phyloP scores from a whole-genome alignment of 352 stramenopile genomes.

The Phytophthora ramorum region DNA sequence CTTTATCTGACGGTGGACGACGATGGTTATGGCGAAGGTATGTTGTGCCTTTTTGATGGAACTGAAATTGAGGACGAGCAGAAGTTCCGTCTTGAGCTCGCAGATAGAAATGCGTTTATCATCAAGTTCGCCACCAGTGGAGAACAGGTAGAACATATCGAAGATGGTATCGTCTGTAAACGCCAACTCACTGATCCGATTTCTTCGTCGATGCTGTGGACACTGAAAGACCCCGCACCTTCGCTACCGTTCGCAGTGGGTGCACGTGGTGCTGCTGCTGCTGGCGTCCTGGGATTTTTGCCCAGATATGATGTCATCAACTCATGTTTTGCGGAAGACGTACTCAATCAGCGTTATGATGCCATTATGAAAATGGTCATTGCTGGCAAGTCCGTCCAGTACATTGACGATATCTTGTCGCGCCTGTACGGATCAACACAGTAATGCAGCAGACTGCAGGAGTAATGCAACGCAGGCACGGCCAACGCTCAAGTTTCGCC shows the following conservation, averaged over 20 bases:
- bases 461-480: neutral
- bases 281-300: too few relatives aligned
- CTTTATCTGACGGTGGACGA: neutral
- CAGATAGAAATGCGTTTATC: neutral
- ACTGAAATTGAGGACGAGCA: neutral
- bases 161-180: neutral
- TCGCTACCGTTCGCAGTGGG: too few relatives aligned
- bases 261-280: too few relatives aligned
- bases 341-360: neutral
- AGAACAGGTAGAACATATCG: neutral
- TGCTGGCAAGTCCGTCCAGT: neutral
- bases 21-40: neutral
- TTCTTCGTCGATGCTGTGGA: neutral
- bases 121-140: neutral
- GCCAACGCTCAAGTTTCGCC: too few relatives aligned
- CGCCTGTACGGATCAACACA: neutral
- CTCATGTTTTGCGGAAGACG: neutral
- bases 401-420: neutral
- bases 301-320: neutral
- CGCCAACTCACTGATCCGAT: neutral
- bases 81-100: neutral
- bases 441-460: neutral
- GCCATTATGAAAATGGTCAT: constrained; percentile 1
- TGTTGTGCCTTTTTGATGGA: neutral
- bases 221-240: neutral